A percentile compares a stretch with the other conserved stretches of the same genome.
Evolutionary conservation across 2,329 filamentous ascomycete species (phyloP).

Genomic region (Trematosphaeria pertusa): DNA sequence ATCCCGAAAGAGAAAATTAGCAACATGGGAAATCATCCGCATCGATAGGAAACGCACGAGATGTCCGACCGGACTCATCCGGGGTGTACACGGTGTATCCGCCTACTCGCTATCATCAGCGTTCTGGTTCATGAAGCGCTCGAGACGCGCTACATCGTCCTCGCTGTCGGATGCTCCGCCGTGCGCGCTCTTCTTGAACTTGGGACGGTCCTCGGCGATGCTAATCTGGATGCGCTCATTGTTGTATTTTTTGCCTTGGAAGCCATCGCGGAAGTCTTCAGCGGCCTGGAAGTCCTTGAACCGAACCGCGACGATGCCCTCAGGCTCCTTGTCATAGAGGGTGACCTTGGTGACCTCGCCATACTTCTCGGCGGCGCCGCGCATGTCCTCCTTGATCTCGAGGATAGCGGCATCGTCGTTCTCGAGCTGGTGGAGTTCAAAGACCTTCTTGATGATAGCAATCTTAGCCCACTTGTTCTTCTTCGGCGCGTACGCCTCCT

Average conservation of each 20-base stretch:
- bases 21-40: not conserved
- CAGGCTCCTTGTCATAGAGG: slow-evolving; percentile 83
- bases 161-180: slow-evolving; percentile 29
- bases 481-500: slow-evolving; percentile 52
- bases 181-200: slow-evolving; percentile 39
- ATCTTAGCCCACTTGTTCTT: slow-evolving; percentile 74
- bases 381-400: slow-evolving; percentile 94
- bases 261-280: slow-evolving; percentile 31
- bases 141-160: slow-evolving; percentile 28
- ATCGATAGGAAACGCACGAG: too few species aligned
- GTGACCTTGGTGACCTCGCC: slow-evolving; percentile 91
- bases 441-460: slow-evolving; percentile 92
- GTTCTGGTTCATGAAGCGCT: slow-evolving; percentile 14
- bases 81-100: too few species aligned
- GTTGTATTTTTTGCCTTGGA: slow-evolving; percentile 29
- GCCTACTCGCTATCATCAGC: too few species aligned
- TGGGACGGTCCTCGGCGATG: slow-evolving; percentile 36
- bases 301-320: slow-evolving; percentile 84
- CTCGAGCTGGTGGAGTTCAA: slow-evolving; percentile 82
- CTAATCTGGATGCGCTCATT: slow-evolving; percentile 21
- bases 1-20: too few species aligned
- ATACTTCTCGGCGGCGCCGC: slow-evolving; percentile 85
- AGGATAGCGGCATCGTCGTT: slow-evolving; percentile 83
- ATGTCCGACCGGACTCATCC: too few species aligned
- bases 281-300: slow-evolving; percentile 75